These are phyloP conservation scores for Tolypocladium sp. DNA, from an alignment of 2,329 filamentous ascomycete species.

Conservation along the genomic window DNA sequence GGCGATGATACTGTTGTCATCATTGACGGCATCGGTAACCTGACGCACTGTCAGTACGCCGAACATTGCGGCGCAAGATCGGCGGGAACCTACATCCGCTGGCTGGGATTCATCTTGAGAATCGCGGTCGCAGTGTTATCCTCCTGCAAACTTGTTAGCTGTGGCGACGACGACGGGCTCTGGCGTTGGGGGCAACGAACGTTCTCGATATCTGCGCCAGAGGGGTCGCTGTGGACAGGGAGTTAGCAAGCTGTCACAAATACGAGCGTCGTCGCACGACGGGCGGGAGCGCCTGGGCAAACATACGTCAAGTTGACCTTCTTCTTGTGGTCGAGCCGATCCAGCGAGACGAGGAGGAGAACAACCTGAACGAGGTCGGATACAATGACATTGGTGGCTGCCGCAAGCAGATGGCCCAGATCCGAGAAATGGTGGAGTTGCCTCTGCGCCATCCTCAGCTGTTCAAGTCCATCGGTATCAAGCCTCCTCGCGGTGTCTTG, in stretches of 20 bases:
- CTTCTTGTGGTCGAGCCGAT: constrained; percentile 65
- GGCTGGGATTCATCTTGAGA: constrained; percentile 99
- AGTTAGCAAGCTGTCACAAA: constrained; percentile 21
- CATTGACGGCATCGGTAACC: constrained; percentile 97
- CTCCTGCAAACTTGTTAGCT: constrained; percentile 44
- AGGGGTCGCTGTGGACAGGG: constrained; percentile 59
- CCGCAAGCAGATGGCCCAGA: constrained; percentile 99
- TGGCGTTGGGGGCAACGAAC: constrained; percentile 41
- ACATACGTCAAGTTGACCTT: constrained; percentile 76
- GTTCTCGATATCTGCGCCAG: constrained; percentile 77
- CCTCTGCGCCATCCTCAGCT: constrained; percentile 94
- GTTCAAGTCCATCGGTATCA: constrained; percentile 99
- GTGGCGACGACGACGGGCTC: constrained; percentile 6
- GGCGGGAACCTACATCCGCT: constrained; percentile 66
- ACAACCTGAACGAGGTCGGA: constrained; percentile 96
- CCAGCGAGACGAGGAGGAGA: constrained; percentile 97
- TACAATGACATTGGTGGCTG: constrained; percentile 99
- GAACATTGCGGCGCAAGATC: not conserved
- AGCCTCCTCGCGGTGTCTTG: constrained; percentile 95
- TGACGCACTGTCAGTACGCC: constrained; percentile 28
- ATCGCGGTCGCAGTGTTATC: constrained; percentile 94
- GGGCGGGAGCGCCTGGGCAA: constrained; percentile 7
- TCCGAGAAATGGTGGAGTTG: constrained; percentile 95
- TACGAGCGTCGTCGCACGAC: not conserved
- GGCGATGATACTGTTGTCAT: constrained; percentile 99